Base-by-base conservation (phyloP, 1,284 basidiomycete genomes). In the Ganoderma meredithae region DNA sequence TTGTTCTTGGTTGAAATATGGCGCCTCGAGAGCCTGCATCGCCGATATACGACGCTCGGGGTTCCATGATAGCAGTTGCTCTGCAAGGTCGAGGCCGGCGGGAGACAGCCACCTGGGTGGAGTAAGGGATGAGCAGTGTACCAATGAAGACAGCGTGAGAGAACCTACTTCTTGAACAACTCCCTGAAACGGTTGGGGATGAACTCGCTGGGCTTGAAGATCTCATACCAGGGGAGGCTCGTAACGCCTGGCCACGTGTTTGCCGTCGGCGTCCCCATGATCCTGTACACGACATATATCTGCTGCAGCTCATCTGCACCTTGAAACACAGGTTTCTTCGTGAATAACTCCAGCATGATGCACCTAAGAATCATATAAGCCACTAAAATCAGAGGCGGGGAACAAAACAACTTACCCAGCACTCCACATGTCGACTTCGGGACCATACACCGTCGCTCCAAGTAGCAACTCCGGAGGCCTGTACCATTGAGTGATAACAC, bases 391-490 rank as follows among this genome's bases (percentile, higher is more conserved):
- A 49, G 40, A 15, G 39, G 10, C 1, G 3, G 17, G n/a, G 12
- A 31, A 13, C 31, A 33, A 41, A 40, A 63, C 1, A 17, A 83
- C 88, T 75, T 80, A 97, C 95, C 98, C 98, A 13, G 97, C 98
- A 78, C 96, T 98, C 98, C 98, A 99, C 91, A 98, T 98, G 77
- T 99, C 98, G n/a, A 99, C 97, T 76, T 98, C 98, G 2, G 95
- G 92, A 1, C 97, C 97, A 81, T 99, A 99, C 25, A 96, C 90
- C 1, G 98, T 99, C 60, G 96, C 96, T 19, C 98, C 98, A 73
- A 99, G 91, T 49, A 99, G 82, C 60, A 99, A 84, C 79, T 99
- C 98, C 3, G 97, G 98, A 5, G 96, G 95, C 58, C 98, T 90
- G 81, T 99, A 99, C 98, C 98, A 99, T 58, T 99, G 87, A 15